phyloP scores from a whole-genome alignment of 1,284 basidiomycete species.

The Naganishia cerealis region DNA sequence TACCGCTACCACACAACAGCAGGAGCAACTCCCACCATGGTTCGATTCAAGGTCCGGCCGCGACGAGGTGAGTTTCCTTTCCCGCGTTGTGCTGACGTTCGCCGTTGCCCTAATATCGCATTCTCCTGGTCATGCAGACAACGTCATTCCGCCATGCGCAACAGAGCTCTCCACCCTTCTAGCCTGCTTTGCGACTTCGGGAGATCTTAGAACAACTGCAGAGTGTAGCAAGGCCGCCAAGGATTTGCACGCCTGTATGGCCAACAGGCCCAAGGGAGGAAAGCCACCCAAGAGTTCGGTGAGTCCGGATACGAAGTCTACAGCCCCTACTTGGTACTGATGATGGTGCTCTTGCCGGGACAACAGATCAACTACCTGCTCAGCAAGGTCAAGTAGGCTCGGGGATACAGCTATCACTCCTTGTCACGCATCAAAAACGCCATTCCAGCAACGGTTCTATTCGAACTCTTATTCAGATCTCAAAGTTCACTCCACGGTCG shows the following conservation, averaged over 20 bases:
- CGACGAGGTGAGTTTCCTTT: slow-evolving; percentile 23
- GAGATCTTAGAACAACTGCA: slow-evolving; percentile 24
- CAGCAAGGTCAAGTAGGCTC: slow-evolving; percentile 32
- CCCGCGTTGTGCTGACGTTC: no score
- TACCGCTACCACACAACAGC: background rate
- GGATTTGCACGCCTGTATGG: slow-evolving; percentile 34
- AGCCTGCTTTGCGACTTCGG: slow-evolving; percentile 35
- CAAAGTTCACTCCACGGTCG: background rate
- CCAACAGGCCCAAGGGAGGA: slow-evolving; percentile 30
- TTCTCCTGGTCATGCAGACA: slow-evolving; percentile 7
- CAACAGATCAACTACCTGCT: slow-evolving; percentile 33
- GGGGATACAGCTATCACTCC: background rate
- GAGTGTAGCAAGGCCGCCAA: slow-evolving; percentile 32
- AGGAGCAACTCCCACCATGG: slow-evolving; percentile 13
- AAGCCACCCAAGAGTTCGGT: slow-evolving; percentile 34
- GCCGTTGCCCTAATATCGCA: background rate
- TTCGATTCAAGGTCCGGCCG: slow-evolving; percentile 34
- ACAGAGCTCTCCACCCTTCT: slow-evolving; percentile 33
- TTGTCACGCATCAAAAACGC: background rate
- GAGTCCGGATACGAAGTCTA: slow-evolving; percentile 1
- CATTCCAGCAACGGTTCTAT: background rate
- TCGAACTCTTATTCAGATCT: background rate
- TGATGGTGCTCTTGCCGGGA: background rate
- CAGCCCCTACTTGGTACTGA: background rate
- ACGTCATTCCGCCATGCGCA: slow-evolving; percentile 31